Percentiles rank a stretch among this genome's conserved stretches.
phyloP scores from a whole-genome alignment of 2,329 filamentous ascomycete species.

The Stachybotrys chartarum region DNA sequence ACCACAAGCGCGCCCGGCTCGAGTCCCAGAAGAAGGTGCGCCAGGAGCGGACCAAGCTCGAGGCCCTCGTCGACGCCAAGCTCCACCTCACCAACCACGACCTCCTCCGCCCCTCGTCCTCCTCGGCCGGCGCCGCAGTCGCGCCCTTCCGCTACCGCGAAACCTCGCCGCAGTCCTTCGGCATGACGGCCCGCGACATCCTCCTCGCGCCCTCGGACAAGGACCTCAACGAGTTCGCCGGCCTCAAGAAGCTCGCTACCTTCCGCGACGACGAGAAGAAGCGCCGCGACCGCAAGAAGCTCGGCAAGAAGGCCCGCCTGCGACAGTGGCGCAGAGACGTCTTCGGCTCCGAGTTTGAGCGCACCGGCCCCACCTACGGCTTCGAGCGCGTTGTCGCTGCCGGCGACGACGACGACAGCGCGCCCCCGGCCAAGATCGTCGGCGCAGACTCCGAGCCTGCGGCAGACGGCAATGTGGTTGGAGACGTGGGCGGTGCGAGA shows the following conservation, averaged over 20 bases:
- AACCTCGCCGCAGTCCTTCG: conserved; percentile 83
- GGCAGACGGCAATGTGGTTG: conserved; percentile 17
- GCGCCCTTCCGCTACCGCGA: conserved; percentile 81
- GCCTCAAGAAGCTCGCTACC: conserved; percentile 87
- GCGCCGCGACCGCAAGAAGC: conserved; percentile 74
- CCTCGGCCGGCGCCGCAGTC: conserved; percentile 13
- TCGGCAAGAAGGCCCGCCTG: conserved; percentile 88
- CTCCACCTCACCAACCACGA: conserved; percentile 61
- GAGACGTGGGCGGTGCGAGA: conserved; percentile 19
- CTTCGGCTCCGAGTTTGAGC: conserved; percentile 53
- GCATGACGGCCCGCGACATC: conserved; percentile 84
- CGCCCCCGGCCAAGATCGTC: conserved; percentile 24
- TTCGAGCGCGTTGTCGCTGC: conserved; percentile 35
- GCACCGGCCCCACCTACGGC: conserved; percentile 50
- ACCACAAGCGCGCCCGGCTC: conserved; percentile 51
- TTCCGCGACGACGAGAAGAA: conserved; percentile 90
- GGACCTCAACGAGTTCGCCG: conserved; percentile 82
- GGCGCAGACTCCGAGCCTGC: conserved; percentile 11
- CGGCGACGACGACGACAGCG: conserved; percentile 15
- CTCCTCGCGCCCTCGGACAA: conserved; percentile 79
- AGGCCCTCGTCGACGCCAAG: conserved; percentile 76
- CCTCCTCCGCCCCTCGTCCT: conserved; percentile 43
- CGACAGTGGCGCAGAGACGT: conserved; percentile 72
- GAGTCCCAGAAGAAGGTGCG: conserved; percentile 65
- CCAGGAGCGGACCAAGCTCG: conserved; percentile 74